Evolutionary conservation across 805 yeast species (phyloP).

Genomic region (Cyberlindnera meyerae): DNA sequence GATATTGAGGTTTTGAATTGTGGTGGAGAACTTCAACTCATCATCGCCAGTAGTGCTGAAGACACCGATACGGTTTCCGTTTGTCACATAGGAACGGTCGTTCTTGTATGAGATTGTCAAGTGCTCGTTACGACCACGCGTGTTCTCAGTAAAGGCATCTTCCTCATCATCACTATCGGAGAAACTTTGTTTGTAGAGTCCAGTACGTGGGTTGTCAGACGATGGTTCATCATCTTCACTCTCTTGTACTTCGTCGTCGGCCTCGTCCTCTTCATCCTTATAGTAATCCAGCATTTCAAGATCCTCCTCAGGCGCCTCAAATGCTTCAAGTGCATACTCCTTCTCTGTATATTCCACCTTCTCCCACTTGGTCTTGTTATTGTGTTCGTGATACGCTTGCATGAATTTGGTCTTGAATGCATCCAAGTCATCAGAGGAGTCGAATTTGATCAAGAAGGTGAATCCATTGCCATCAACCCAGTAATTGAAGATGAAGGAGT

Average conservation of each 20-base stretch:
- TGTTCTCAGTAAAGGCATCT: too few relatives aligned
- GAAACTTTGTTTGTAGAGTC: constrained; percentile 18
- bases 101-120: constrained; percentile 67
- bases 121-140: constrained; percentile 55
- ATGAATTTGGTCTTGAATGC: constrained; percentile 50
- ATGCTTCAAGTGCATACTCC: constrained; percentile 53
- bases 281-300: constrained; percentile 28
- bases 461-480: constrained; percentile 31
- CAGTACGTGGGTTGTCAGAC: constrained; percentile 17
- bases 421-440: constrained; percentile 33
- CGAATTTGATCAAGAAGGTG: constrained; percentile 64
- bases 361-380: constrained; percentile 47
- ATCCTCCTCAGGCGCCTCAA: constrained; percentile 38
- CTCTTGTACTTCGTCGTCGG: constrained; percentile 33
- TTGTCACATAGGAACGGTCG: constrained; percentile 71
- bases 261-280: constrained; percentile 22
- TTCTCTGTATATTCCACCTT: constrained; percentile 39
- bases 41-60: constrained; percentile 55
- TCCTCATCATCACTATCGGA: constrained; percentile 36
- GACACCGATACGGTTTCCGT: constrained; percentile 78
- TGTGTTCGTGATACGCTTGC: constrained; percentile 55
- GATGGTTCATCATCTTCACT: constrained; percentile 26
- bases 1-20: constrained; percentile 56
- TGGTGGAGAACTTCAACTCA: constrained; percentile 55
- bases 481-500: constrained; percentile 64